Evolutionary conservation across 768 basidiomycete genomes (phyloP).

Genomic region (Gyrodon lividus): DNA sequence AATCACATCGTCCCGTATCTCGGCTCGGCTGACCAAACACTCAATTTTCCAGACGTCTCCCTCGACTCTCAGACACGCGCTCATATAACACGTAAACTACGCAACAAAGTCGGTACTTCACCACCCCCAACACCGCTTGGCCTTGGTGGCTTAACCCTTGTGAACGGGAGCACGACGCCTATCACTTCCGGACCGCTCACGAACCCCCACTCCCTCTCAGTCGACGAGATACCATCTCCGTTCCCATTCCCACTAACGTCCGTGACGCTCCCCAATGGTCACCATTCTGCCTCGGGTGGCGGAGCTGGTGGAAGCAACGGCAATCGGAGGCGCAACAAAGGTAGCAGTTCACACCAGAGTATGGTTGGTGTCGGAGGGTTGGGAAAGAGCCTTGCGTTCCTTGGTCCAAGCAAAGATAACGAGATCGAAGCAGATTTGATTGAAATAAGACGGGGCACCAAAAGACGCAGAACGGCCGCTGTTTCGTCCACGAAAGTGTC

Average conservation of each 20-base stretch:
- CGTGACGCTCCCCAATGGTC: slow-evolving; percentile 40
- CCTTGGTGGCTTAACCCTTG: slow-evolving; percentile 31
- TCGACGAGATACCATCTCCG: slow-evolving; percentile 84
- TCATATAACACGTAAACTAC: slow-evolving; percentile 80
- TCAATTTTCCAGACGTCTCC: slow-evolving; percentile 54
- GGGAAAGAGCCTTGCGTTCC: slow-evolving; percentile 65
- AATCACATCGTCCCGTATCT: background rate
- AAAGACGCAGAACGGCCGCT: slow-evolving; percentile 41
- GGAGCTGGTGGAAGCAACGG: slow-evolving; percentile 41
- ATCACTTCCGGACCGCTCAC: slow-evolving; percentile 68
- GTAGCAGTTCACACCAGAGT: slow-evolving; percentile 51
- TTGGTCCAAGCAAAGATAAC: slow-evolving; percentile 58
- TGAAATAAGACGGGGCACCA: slow-evolving; percentile 76
- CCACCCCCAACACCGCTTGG: slow-evolving; percentile 74
- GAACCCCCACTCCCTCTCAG: slow-evolving; percentile 82
- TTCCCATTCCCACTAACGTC: slow-evolving; percentile 75
- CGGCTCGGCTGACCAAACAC: slow-evolving; percentile 4
- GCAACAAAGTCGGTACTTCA: slow-evolving; percentile 76
- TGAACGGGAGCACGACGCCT: slow-evolving; percentile 48
- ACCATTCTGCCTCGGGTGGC: slow-evolving; percentile 31
- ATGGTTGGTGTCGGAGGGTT: slow-evolving; percentile 60
- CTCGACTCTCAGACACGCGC: slow-evolving; percentile 76
- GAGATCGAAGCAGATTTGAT: slow-evolving; percentile 77
- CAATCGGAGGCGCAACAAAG: slow-evolving; percentile 47
- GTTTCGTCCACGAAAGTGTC: slow-evolving; percentile 32